Evolutionary conservation across 2,329 filamentous ascomycete species (phyloP).

Genomic region (Ophiosphaerella narmari): DNA sequence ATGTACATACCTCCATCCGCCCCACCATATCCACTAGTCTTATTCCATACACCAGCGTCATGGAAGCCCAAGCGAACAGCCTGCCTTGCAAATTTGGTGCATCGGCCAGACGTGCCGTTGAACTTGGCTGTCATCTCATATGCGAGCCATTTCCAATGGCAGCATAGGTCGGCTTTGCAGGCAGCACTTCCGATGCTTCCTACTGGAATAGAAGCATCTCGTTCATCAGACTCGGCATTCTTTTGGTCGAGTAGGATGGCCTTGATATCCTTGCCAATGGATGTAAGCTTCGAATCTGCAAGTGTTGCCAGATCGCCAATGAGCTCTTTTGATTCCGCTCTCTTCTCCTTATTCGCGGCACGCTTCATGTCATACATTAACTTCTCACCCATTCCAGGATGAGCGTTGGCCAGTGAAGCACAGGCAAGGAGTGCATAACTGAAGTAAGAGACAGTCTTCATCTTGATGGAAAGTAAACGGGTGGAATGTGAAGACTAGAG

Average conservation of each 20-base stretch:
- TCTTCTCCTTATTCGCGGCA: conserved; percentile 20
- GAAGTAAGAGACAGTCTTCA: conserved; percentile 16
- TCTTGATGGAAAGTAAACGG: conserved; percentile 1
- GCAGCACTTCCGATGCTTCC: conserved; percentile 38
- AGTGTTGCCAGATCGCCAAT: conserved; percentile 43
- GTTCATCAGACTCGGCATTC: conserved; percentile 20
- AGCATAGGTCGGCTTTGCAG: conserved; percentile 42
- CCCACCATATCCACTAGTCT: conserved; percentile 31
- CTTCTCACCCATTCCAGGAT: conserved; percentile 37
- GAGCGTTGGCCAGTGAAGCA: conserved; percentile 18
- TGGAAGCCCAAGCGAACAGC: conserved; percentile 42
- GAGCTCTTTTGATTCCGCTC: conserved; percentile 36
- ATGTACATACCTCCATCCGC: conserved; percentile 33
- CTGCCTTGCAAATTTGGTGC: conserved; percentile 38
- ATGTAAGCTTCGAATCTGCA: conserved; percentile 33
- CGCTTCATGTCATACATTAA: conserved; percentile 27
- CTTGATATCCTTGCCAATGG: conserved; percentile 42
- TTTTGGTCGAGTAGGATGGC: conserved; percentile 36
- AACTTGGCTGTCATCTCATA: conserved; percentile 43
- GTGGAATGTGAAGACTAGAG: neutral
- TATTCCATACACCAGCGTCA: conserved; percentile 41
- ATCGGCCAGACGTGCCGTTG: conserved; percentile 40
- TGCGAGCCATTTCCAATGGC: conserved; percentile 43
- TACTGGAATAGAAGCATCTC: conserved; percentile 29
- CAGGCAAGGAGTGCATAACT: conserved; percentile 23